Base-by-base conservation (phyloP, 192 early-diverging fungal species). In the Backusella morwellensis region DNA sequence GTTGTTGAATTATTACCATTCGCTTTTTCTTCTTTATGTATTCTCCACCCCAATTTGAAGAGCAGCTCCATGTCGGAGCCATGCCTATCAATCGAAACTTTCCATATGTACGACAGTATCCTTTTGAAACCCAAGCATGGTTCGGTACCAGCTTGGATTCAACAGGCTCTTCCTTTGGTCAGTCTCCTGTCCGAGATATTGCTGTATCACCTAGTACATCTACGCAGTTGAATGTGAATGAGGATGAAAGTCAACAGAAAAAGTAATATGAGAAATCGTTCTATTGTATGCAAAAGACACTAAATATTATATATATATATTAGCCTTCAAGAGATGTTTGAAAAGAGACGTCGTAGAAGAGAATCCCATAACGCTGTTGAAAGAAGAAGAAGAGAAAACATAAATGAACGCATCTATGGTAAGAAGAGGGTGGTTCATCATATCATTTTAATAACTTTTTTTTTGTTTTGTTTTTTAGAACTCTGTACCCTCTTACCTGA, bases 321-420 rank as follows among this genome's bases (percentile, higher is more conserved):
- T n/a, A 77, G 76, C 19, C 35, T 77, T 35, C 76, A 77, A 41
- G 69, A 77, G 36, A 71, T 78, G 66, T 74, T 74, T 68, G 77
- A 78, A 47, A 78, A 78, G n/a, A 70, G 77, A 8, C 71, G 72
- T 15, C 77, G 77, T 50, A 68, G 77, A 78, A 63, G 77, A n/a
- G 77, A 78, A 67, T 78, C 77, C 11, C 77, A 78, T 35, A 78
- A 78, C 47, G 66, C 69, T 26, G 77, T 78, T 26, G 77, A 78
- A 69, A 66, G 77, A 70, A 59, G 77, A 44, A 73, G 77, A 54
- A n/a, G 77, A 74, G 77, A 78, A 56, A 74, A 74, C 38, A 78
- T 78, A 1, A 78, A 78, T 26, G 77, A 78, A 29, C 54, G 66
- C 41, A 78, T 78, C 40, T 44, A 74, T 71, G 76, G 76, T 72